phyloP scores from a whole-genome alignment of 2,329 filamentous ascomycete species.

The Chaetomiaceae sp. region DNA sequence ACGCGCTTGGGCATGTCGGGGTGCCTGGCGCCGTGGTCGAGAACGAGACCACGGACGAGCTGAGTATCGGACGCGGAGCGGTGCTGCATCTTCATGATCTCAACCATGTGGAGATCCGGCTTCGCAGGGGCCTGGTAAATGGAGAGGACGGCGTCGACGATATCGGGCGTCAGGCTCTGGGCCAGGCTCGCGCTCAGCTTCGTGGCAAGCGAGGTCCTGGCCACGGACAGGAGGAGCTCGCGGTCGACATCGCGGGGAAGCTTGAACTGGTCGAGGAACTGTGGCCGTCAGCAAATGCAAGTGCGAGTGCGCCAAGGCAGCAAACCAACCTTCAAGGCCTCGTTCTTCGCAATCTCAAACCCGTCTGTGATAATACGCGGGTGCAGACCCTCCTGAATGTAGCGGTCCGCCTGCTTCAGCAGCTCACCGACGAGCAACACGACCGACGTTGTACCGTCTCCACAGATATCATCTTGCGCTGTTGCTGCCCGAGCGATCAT shows the following conservation, averaged over 20 bases:
- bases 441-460: conserved; percentile 94
- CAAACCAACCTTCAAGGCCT: conserved; percentile 68
- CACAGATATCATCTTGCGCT: conserved; percentile 96
- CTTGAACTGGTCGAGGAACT: conserved; percentile 96
- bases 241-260: conserved; percentile 80
- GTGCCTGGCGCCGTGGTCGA: conserved; percentile 93
- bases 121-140: conserved; percentile 87
- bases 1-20: conserved; percentile 97
- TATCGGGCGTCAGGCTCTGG: conserved; percentile 84
- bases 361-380: conserved; percentile 95
- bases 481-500: conserved; percentile 80
- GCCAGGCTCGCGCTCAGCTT: conserved; percentile 89
- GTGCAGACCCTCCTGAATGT: conserved; percentile 95
- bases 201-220: conserved; percentile 87
- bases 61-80: conserved; percentile 92
- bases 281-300: conserved; percentile 17
- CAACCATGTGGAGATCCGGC: conserved; percentile 97
- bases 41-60: conserved; percentile 83
- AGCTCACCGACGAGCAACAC: conserved; percentile 94
- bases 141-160: conserved; percentile 91
- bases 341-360: conserved; percentile 92
- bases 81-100: conserved; percentile 99
- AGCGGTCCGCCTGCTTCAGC: conserved; percentile 92
- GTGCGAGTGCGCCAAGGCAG: background rate
- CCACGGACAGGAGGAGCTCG: conserved; percentile 88